Percentiles rank a stretch among this genome's conserved stretches.
phyloP scores from a whole-genome alignment of 495 filamentous ascomycete genomes.

The Aspergillus coremiiformis region DNA sequence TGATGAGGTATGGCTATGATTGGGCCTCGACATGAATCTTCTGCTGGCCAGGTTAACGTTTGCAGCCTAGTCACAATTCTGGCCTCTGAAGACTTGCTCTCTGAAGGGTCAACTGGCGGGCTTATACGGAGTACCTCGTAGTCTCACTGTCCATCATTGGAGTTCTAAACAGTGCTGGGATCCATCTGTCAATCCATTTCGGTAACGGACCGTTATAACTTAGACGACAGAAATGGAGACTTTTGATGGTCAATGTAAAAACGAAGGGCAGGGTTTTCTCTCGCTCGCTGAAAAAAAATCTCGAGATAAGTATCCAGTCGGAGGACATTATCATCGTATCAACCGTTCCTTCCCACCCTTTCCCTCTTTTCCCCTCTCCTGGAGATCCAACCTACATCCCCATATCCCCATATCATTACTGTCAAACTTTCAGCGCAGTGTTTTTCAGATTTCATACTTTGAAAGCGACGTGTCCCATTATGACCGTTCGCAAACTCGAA shows the following conservation, averaged over 20 bases:
- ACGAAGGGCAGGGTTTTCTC: not conserved
- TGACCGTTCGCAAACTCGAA: constrained; percentile 22
- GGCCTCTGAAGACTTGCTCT: not conserved
- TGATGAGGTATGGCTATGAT: no score
- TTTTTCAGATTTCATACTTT: not conserved
- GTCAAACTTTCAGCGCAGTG: not conserved
- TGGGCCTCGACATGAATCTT: no score
- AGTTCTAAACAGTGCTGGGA: not conserved
- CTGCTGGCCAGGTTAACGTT: not conserved
- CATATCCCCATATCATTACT: not conserved
- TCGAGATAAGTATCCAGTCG: not conserved
- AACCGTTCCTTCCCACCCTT: not conserved
- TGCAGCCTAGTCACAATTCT: not conserved
- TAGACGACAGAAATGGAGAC: not conserved
- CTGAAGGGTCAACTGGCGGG: not conserved
- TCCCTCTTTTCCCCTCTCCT: not conserved
- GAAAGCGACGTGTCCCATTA: constrained; percentile 2
- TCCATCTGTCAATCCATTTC: not conserved
- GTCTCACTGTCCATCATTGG: not conserved
- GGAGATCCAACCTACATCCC: no score
- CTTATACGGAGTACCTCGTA: no score
- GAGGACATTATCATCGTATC: not conserved
- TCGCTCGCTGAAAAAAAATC: not conserved
- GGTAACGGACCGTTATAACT: not conserved
- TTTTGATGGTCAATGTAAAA: not conserved